These are phyloP conservation scores for Lipomyces yamanashiensis DNA, from an alignment of 805 yeast genomes.

Conservation along the genomic window DNA sequence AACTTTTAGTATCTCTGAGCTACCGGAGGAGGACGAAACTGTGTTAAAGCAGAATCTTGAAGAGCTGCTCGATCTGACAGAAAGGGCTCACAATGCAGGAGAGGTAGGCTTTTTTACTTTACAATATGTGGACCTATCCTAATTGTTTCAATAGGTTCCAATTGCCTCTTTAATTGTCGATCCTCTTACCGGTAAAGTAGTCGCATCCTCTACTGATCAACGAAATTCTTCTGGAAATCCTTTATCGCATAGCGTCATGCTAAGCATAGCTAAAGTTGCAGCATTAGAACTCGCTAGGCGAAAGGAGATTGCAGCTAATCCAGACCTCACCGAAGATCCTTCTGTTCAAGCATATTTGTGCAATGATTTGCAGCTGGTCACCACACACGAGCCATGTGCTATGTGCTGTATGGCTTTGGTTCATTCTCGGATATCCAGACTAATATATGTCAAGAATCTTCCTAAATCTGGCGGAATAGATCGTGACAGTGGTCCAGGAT, in stretches of 20 bases:
- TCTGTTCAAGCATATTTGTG: conserved; percentile 62
- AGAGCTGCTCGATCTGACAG: conserved; percentile 41
- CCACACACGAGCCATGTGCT: conserved; percentile 94
- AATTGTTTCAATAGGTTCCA: conserved; percentile 46
- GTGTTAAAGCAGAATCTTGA: conserved; percentile 48
- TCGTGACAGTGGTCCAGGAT: conserved; percentile 63
- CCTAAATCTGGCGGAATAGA: conserved; percentile 59
- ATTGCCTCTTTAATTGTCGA: conserved; percentile 68
- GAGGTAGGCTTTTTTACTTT: conserved; percentile 9
- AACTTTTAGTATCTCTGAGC: conserved; percentile 59
- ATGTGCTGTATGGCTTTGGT: conserved; percentile 97
- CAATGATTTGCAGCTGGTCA: conserved; percentile 73
- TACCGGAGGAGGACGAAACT: conserved; percentile 53
- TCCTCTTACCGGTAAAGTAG: conserved; percentile 52
- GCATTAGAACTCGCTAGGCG: conserved; percentile 54
- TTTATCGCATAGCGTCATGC: conserved; percentile 75
- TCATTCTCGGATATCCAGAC: conserved; percentile 79
- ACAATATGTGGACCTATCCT: not conserved
- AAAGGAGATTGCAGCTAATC: conserved; percentile 10
- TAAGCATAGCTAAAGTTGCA: conserved; percentile 70
- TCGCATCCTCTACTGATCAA: conserved; percentile 50
- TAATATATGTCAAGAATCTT: conserved; percentile 62
- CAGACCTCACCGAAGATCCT: not conserved
- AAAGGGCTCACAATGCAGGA: conserved; percentile 29
- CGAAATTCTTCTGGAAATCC: conserved; percentile 53